These are phyloP conservation scores for Scytalidium sp. DNA, from an alignment of 2,329 filamentous ascomycete genomes.

Conservation along the genomic window DNA sequence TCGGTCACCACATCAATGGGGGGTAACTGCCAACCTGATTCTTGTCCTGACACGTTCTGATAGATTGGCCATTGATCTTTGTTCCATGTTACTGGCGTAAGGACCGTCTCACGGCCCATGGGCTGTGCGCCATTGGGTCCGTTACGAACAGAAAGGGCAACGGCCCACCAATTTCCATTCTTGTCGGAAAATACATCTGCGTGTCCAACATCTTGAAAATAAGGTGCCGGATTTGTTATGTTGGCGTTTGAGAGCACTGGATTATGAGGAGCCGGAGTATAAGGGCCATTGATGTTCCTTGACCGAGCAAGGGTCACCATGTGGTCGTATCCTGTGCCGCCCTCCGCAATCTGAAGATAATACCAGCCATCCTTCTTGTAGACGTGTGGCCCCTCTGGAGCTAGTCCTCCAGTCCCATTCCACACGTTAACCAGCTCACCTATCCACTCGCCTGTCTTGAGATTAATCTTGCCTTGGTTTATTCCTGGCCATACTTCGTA, in stretches of 20 bases:
- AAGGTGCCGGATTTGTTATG: slow-evolving; percentile 29
- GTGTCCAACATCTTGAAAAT: slow-evolving; percentile 44
- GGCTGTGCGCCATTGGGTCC: slow-evolving; percentile 40
- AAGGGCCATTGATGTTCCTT: slow-evolving; percentile 39
- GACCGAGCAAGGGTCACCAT: slow-evolving; percentile 47
- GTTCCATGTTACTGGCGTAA: slow-evolving; percentile 47
- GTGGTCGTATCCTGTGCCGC: slow-evolving; percentile 47
- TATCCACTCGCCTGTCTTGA: slow-evolving; percentile 34
- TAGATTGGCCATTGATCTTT: slow-evolving; percentile 46
- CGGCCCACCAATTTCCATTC: slow-evolving; percentile 49
- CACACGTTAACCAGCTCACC: slow-evolving; percentile 39
- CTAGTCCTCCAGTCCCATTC: slow-evolving; percentile 42
- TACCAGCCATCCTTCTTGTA: slow-evolving; percentile 49
- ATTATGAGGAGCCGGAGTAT: slow-evolving; percentile 38
- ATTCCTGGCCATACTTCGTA: slow-evolving; percentile 37
- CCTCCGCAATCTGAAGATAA: slow-evolving; percentile 52
- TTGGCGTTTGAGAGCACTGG: slow-evolving; percentile 45
- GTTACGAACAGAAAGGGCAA: slow-evolving; percentile 42
- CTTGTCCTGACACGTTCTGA: slow-evolving; percentile 38
- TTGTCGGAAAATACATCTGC: slow-evolving; percentile 53
- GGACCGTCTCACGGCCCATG: slow-evolving; percentile 52
- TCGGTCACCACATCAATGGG: slow-evolving; percentile 13
- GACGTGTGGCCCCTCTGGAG: slow-evolving; percentile 53
- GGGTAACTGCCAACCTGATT: slow-evolving; percentile 40
- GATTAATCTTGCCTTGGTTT: slow-evolving; percentile 34